Evolutionary conservation across 2,329 filamentous ascomycete genomes (phyloP), one percentile per base, ranked within the genome.

Genomic region (Monosporascus ibericus): DNA sequence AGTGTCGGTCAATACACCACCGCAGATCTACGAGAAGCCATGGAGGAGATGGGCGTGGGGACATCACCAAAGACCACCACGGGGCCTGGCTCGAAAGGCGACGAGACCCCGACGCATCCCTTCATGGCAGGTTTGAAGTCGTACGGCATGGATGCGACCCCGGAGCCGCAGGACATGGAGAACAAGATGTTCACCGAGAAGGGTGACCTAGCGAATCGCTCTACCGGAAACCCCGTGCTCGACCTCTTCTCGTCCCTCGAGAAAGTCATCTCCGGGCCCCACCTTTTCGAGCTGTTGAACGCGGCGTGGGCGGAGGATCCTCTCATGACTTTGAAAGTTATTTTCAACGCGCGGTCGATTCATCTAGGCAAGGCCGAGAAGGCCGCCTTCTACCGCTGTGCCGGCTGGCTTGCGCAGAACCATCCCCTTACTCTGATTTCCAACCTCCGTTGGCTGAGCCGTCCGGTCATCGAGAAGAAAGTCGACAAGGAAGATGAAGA

Each of bases 281-380:
- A 68, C 1, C 62, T 83, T 1, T 58, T 64, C 5, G 59, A 69
- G 14, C 60, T 77, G 1, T 73, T 84, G 30, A 62, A 74, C 2
- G 54, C 64, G 2, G 75, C 80, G 1, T 85, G 81, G 81, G 58
- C 63, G 2, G 61, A 67, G 1, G 76, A 83, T 53, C 55, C 75
- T 0, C 59, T 75, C 3, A 62, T 70, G 14, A 81, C 80, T 0
- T 70, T 84, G 30, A 81, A 81, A 61, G 73, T 84, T 58, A 79
- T 85, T 57, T 84, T 81, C 72, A 81, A 83, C 54, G 67, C 75
- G 1, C 74, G 82, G 9, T 82, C 79, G n/a, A 84, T 84, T 48
- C 81, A 84, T 53, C 65, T 84, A 0, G 81, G 82, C 17, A 84
- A 83, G 64, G 71, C 72, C 36, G 75, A 73, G 8, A 71, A 70